Base-by-base conservation (phyloP, 768 basidiomycete species). In the Psilocybe azurescens region DNA sequence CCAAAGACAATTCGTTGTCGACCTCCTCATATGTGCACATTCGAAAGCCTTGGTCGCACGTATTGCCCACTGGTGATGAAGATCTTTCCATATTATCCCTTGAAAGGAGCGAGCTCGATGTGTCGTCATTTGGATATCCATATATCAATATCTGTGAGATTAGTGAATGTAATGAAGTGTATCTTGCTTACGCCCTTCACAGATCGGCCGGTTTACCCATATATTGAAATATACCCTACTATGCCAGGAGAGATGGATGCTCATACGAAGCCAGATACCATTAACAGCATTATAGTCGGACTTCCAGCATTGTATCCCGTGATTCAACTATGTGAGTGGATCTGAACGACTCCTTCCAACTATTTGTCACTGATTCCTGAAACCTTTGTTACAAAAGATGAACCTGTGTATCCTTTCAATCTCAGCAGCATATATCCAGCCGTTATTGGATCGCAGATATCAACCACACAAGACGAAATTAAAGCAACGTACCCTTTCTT, bases 161-260 rank as follows among this genome's bases (percentile, higher is more conserved):
- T n/a, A 10, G 32, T 24, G 24, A 24, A 24, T 24, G 24, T 24
- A 14, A 20, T 38, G 18, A 47, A 32, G 16, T 28, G 54, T 16
- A 56, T 5, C 32, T 46, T 53, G 36, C 53, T 58, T 36, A 59
- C 33, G 4, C 36, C 50, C 3, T 55, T 24, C 39, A 6, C 47
- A 70, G 71, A 74, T 57, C 59, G 73, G 7, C 59, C 73, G 16
- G 64, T 72, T 33, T 84, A 83, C 66, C 82, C 83, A 30, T 60
- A 77, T 67, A 71, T 82, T 39, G 69, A 77, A 56, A 66, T 81
- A 24, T 83, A 83, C 69, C 81, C 81, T 36, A 44, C 65, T 9
- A 39, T 59, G 39, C 59, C 60, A 16, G 60, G 46, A 29, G n/a
- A n/a, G 11, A 28, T 59, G 48, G 6, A 11, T 8, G 24, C 20